Conservation (phyloP, 768 basidiomycete species). For the Leccinum pellstonianum region DNA sequence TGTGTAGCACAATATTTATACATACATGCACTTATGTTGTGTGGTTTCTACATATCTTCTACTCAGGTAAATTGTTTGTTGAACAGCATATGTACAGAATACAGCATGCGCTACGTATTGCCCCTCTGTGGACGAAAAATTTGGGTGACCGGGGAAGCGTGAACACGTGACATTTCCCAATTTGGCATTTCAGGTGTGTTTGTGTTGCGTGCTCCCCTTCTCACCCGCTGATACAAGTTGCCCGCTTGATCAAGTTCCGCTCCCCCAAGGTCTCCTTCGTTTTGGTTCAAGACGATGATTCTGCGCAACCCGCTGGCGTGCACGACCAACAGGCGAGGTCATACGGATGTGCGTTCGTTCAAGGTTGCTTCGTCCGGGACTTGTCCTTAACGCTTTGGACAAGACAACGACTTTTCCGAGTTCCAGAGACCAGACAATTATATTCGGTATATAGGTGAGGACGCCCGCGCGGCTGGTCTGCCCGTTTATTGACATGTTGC, state of each 20-base stretch:
- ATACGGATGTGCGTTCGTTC: slow-evolving; percentile 65
- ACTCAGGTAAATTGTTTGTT: too few relatives aligned
- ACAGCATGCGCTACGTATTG: too few relatives aligned
- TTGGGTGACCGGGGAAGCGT: not conserved
- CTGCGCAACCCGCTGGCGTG: slow-evolving; percentile 60
- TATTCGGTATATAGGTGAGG: slow-evolving; percentile 84
- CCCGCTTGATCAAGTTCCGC: slow-evolving; percentile 35
- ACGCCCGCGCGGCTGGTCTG: not conserved
- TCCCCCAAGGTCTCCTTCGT: slow-evolving; percentile 68
- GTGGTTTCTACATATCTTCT: too few relatives aligned
- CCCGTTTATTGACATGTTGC: slow-evolving; percentile 12
- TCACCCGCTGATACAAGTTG: slow-evolving; percentile 37
- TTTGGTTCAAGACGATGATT: slow-evolving; percentile 61
- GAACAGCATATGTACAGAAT: too few relatives aligned
- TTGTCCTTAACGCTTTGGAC: slow-evolving; percentile 19
- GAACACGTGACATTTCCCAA: slow-evolving; percentile 19
- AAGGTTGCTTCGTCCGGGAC: not conserved
- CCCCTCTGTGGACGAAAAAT: not conserved
- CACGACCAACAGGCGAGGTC: slow-evolving; percentile 60
- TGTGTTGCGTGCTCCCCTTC: not conserved
- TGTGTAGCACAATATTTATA: not conserved
- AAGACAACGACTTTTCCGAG: slow-evolving; percentile 66
- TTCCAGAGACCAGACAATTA: slow-evolving; percentile 82
- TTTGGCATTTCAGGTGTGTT: slow-evolving; percentile 14
- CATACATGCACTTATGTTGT: not conserved